Percentiles rank a stretch among this genome's conserved stretches.
Evolutionary conservation across 2,329 filamentous ascomycete species (phyloP).

Genomic region (Colletotrichum ledebouriae): DNA sequence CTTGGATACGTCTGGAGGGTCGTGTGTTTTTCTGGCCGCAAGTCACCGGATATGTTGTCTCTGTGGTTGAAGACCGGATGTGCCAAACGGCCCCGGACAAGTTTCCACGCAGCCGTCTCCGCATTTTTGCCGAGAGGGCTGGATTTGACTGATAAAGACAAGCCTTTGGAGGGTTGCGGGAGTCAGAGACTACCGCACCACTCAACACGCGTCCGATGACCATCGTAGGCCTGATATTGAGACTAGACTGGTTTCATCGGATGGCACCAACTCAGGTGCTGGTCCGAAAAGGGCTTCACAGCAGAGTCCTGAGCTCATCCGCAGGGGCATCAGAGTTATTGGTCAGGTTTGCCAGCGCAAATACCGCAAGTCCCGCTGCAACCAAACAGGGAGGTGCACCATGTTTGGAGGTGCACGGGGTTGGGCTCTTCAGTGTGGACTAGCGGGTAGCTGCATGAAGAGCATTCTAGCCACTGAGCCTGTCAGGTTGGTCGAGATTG

Average conservation of each 20-base stretch:
- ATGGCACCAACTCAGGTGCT: constrained; percentile 52
- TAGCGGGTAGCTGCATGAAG: constrained; percentile 63
- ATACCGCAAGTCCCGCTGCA: constrained; percentile 52
- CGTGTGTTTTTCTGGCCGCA: constrained; percentile 25
- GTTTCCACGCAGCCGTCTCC: constrained; percentile 38
- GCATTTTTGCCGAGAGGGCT: constrained; percentile 27
- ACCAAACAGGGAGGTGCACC: constrained; percentile 54
- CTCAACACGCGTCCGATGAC: constrained; percentile 24
- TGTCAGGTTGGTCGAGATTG: constrained; percentile 47
- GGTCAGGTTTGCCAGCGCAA: constrained; percentile 60
- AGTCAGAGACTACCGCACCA: constrained; percentile 2
- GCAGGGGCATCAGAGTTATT: constrained; percentile 40
- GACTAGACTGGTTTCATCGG: constrained; percentile 56
- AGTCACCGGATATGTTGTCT: constrained; percentile 40
- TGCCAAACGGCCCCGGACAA: constrained; percentile 45
- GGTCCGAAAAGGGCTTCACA: constrained; percentile 55
- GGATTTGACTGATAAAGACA: constrained; percentile 1
- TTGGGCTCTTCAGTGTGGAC: constrained; percentile 32
- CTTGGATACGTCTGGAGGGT: constrained; percentile 3
- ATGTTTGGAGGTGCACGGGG: constrained; percentile 42
- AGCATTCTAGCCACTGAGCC: constrained; percentile 51
- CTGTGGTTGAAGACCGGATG: constrained; percentile 41
- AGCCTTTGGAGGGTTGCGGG: constrained; percentile 19
- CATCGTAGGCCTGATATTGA: constrained; percentile 48
- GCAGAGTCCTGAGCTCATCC: constrained; percentile 56